phyloP scores from a whole-genome alignment of 2,329 filamentous ascomycete genomes.

The Penicillium paneum region DNA sequence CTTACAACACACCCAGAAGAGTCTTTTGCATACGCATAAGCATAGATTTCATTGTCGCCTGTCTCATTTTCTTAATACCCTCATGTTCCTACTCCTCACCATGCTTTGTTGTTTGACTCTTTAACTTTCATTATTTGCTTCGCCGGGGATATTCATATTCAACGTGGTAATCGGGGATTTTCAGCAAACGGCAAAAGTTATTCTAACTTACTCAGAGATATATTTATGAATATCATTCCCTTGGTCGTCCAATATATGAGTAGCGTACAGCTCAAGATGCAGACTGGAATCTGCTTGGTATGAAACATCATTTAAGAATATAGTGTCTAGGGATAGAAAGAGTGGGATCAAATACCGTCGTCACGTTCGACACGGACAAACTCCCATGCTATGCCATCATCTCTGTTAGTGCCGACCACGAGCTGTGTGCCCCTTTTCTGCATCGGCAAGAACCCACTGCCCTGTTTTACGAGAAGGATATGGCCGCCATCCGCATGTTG shows the following conservation, averaged over 20 bases:
- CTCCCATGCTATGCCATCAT: not conserved
- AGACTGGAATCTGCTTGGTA: not conserved
- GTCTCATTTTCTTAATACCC: constrained; percentile 7
- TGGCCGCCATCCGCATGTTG: not conserved
- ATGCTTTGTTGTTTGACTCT: not conserved
- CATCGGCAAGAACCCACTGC: not conserved
- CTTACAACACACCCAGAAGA: not conserved
- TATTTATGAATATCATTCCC: not conserved
- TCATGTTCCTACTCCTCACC: not conserved
- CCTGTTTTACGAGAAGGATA: not conserved
- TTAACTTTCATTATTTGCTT: not conserved
- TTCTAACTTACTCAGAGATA: not conserved
- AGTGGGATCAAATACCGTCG: not conserved
- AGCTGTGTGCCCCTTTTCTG: rapidly evolving
- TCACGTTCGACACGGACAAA: not conserved
- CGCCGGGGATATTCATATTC: not conserved
- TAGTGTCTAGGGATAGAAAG: not conserved
- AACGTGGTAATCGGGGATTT: not conserved
- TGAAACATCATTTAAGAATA: not conserved
- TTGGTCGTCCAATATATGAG: not conserved
- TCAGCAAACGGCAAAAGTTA: constrained; percentile 1
- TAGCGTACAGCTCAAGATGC: not conserved
- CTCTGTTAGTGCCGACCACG: not conserved
- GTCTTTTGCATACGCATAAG: not conserved
- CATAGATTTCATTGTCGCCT: constrained; percentile 4